Conservation (phyloP, 2,329 filamentous ascomycete genomes). For the Diaporthe batatas region DNA sequence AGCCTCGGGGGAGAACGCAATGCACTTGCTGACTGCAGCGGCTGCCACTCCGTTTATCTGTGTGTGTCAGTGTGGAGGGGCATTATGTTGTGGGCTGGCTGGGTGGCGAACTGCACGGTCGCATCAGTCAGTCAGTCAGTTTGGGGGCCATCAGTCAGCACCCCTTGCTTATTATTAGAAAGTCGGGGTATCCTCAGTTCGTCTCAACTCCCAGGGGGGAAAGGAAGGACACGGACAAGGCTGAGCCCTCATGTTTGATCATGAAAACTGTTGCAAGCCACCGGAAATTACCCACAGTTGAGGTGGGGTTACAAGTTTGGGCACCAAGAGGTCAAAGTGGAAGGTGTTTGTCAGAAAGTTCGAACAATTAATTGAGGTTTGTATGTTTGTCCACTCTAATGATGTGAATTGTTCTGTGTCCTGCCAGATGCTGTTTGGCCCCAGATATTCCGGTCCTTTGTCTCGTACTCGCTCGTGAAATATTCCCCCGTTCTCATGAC, state of each 20-base stretch:
- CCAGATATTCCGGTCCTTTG: constrained; percentile 25
- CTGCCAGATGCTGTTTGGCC: constrained; percentile 1
- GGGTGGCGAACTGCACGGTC: constrained; percentile 14
- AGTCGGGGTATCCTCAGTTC: constrained; percentile 1
- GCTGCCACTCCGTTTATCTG: not conserved
- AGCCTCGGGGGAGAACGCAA: not conserved
- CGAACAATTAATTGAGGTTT: constrained; percentile 30
- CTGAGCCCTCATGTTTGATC: constrained; percentile 20
- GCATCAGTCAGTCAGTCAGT: constrained; percentile 1
- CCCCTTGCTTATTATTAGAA: constrained; percentile 25
- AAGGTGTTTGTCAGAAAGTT: not conserved
- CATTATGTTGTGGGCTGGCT: not conserved
- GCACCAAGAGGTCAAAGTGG: not conserved
- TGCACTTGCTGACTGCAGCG: constrained; percentile 25
- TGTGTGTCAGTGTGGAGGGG: constrained; percentile 1
- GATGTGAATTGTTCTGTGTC: constrained; percentile 26
- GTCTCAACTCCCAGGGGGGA: constrained; percentile 2
- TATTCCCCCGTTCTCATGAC: constrained; percentile 17
- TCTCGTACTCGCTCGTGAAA: constrained; percentile 37
- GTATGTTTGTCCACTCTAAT: constrained; percentile 33
- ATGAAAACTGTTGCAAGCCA: not conserved
- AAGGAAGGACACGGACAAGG: constrained; percentile 3
- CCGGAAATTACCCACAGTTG: not conserved
- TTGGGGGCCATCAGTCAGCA: not conserved
- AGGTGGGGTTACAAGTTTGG: not conserved